Percentiles rank a stretch among this genome's conserved stretches.
phyloP scores from a whole-genome alignment of 768 basidiomycete species.

The Chiua virens region DNA sequence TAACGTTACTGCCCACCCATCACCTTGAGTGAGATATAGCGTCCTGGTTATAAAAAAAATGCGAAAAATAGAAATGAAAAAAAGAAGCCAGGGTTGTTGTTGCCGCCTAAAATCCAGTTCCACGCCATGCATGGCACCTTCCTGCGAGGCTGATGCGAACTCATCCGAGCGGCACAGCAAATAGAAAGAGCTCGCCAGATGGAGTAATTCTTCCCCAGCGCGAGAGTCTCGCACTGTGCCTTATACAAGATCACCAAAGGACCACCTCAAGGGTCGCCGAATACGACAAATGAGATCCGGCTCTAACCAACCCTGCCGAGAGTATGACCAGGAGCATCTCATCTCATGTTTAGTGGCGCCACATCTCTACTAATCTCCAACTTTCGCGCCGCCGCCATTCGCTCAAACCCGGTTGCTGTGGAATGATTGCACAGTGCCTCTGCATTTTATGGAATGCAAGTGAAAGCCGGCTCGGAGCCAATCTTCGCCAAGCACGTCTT shows the following conservation, averaged over 20 bases:
- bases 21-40: too few relatives aligned
- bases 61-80: too few relatives aligned
- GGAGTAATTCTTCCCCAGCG: too few relatives aligned
- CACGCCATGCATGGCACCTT: too few relatives aligned
- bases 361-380: neutral
- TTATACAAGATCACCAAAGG: neutral
- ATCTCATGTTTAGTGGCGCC: slow-evolving; percentile 1
- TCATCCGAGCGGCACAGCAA: too few relatives aligned
- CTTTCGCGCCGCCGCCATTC: too few relatives aligned
- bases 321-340: neutral
- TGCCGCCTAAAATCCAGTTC: too few relatives aligned
- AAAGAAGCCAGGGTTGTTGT: too few relatives aligned
- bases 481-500: neutral
- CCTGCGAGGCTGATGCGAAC: too few relatives aligned
- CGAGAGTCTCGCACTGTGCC: too few relatives aligned
- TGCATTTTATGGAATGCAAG: neutral
- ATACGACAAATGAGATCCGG: neutral
- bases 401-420: neutral
- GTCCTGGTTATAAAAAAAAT: too few relatives aligned
- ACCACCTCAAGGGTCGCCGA: slow-evolving; percentile 1
- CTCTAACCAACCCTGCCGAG: slow-evolving; percentile 2
- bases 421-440: neutral
- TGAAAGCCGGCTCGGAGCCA: neutral
- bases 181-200: too few relatives aligned
- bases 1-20: neutral